Percentiles rank a stretch among this genome's conserved stretches.
These are phyloP conservation scores for Boletus speciosus DNA, from an alignment of 768 basidiomycete species.

Conservation along the genomic window DNA sequence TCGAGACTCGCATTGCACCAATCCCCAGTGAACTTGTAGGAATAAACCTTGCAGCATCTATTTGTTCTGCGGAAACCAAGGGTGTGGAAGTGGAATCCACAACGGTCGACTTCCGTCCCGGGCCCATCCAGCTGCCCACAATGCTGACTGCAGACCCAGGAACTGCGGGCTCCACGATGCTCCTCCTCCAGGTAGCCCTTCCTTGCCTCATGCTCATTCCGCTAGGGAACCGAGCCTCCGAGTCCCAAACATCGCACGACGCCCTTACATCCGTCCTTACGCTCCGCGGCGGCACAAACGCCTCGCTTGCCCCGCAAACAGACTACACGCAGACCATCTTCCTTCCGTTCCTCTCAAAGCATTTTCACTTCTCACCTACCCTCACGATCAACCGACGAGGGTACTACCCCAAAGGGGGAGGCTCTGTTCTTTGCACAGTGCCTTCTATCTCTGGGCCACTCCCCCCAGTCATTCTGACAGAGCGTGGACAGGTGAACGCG, in stretches of 20 bases:
- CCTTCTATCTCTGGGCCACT: slow-evolving; percentile 39
- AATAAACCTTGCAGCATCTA: slow-evolving; percentile 58
- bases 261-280: slow-evolving; percentile 43
- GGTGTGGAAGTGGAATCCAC: slow-evolving; percentile 55
- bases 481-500: slow-evolving; percentile 49
- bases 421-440: slow-evolving; percentile 46
- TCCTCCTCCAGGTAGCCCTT: slow-evolving; percentile 68
- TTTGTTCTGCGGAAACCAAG: slow-evolving; percentile 51
- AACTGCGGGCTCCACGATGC: slow-evolving; percentile 69
- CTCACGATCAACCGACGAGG: slow-evolving; percentile 57
- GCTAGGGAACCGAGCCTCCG: neutral
- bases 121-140: slow-evolving; percentile 37
- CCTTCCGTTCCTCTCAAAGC: slow-evolving; percentile 61
- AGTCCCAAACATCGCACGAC: neutral
- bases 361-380: slow-evolving; percentile 45
- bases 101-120: slow-evolving; percentile 54
- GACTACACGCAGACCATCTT: slow-evolving; percentile 67
- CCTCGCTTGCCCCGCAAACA: slow-evolving; percentile 65
- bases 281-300: slow-evolving; percentile 72
- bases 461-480: slow-evolving; percentile 45
- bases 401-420: slow-evolving; percentile 74
- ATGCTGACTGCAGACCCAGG: slow-evolving; percentile 44
- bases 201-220: slow-evolving; percentile 63
- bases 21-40: slow-evolving; percentile 37
- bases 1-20: neutral